Percentiles rank a stretch among this genome's conserved stretches.
phyloP scores from a whole-genome alignment of 2,329 filamentous ascomycete species.

The Escovopsis sp. region DNA sequence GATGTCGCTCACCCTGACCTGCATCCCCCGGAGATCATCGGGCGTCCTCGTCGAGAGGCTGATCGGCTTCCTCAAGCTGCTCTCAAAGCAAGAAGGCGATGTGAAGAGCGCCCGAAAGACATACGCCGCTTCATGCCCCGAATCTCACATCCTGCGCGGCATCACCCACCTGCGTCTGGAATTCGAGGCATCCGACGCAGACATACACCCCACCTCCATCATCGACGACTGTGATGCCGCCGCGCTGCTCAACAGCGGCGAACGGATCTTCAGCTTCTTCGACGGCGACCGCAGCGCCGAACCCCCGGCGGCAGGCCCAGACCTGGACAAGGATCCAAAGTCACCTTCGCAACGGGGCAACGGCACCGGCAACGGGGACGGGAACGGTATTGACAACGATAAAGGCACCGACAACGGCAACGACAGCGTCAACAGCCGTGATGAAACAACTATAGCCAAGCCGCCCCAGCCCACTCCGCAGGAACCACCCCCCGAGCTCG shows the following conservation, averaged over 20 bases:
- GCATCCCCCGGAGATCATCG: slow-evolving; percentile 36
- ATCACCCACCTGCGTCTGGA: slow-evolving; percentile 40
- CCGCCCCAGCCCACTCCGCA: too few species aligned
- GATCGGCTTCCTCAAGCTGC: slow-evolving; percentile 28
- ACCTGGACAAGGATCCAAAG: slow-evolving; percentile 9
- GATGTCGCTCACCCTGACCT: slow-evolving; percentile 34
- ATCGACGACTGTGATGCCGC: slow-evolving; percentile 24
- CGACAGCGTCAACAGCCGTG: too few species aligned
- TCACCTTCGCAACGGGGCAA: too few species aligned
- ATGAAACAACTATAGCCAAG: too few species aligned
- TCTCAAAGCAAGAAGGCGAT: slow-evolving; percentile 31
- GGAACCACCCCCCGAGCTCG: too few species aligned
- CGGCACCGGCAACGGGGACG: too few species aligned
- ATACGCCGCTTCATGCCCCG: slow-evolving; percentile 16
- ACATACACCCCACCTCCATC: slow-evolving; percentile 11
- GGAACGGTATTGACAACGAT: too few species aligned
- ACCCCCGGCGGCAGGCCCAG: too few species aligned
- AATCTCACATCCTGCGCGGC: slow-evolving; percentile 30
- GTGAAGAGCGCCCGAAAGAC: slow-evolving; percentile 19
- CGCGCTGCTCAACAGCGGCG: slow-evolving; percentile 24
- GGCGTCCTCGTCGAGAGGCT: slow-evolving; percentile 35
- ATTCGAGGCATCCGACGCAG: slow-evolving; percentile 28
- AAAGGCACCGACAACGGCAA: too few species aligned
- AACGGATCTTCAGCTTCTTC: slow-evolving; percentile 31
- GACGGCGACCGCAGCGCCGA: slow-evolving; percentile 6